Evolutionary conservation across 768 basidiomycete species (phyloP).

Genomic region (Rhizopogon vinicolor): DNA sequence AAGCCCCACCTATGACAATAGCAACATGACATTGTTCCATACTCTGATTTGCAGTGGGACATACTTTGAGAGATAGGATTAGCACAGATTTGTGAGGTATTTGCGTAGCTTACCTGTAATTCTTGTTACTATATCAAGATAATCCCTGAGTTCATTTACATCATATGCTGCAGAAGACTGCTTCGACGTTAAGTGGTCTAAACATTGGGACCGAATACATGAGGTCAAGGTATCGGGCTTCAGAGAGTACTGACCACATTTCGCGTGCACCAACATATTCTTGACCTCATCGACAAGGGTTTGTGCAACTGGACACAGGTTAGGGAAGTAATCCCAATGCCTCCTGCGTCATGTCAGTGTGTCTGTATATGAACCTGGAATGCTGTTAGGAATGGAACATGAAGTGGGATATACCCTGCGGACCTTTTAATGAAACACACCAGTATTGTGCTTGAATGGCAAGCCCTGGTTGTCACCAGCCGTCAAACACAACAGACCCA

Average conservation of each 20-base stretch:
- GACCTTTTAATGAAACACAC: conserved; percentile 12
- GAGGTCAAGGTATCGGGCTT: background rate
- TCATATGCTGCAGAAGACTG: conserved; percentile 19
- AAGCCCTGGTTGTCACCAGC: conserved; percentile 16
- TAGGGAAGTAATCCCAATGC: conserved; percentile 30
- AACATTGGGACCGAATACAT: background rate
- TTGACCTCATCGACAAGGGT: conserved; percentile 21
- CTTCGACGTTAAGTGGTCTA: conserved; percentile 23
- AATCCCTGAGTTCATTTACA: conserved; percentile 12
- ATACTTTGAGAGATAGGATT: background rate
- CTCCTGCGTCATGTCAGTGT: conserved; percentile 18
- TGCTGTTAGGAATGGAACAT: background rate
- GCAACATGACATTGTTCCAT: conserved; percentile 10
- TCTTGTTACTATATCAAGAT: conserved; percentile 19
- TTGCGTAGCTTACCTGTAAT: conserved; percentile 14
- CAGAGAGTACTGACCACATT: conserved; percentile 12
- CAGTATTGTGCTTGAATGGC: conserved; percentile 33
- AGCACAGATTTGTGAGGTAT: background rate
- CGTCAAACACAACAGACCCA: background rate
- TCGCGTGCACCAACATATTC: conserved; percentile 22
- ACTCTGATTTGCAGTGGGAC: background rate
- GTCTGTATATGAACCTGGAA: background rate
- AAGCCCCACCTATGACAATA: conserved; percentile 14
- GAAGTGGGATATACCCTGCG: too few species aligned
- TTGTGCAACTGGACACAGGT: conserved; percentile 18